Base-by-base conservation (phyloP, 2,329 filamentous ascomycete genomes). In the Colletotrichum shisoi region DNA sequence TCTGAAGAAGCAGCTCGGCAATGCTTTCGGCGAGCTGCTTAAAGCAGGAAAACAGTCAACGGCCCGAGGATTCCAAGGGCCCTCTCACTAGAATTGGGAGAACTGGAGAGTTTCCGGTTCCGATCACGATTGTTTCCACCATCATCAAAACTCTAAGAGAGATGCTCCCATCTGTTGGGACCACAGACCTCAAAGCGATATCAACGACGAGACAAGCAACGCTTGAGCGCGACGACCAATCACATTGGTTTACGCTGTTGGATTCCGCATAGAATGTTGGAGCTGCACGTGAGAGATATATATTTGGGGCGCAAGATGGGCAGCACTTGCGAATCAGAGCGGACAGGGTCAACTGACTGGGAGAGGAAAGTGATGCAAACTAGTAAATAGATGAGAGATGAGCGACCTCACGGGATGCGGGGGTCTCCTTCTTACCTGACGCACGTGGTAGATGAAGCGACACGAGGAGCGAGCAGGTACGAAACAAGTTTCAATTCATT, bases 1-100 rank as follows among this genome's bases (percentile, higher is more conserved):
- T 77, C 79, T 99, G 69, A 96, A 87, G 78, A 87, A 88, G 76
- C 85, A 87, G 75, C 78, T 88, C 54, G 79, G 80, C 46, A 81
- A 80, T 60, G 82, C 87, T 3, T 90, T 89, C 71, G 81, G 81
- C 40, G 87, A 89, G 61, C 79, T 90, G 60, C 78, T 82, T 59
- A 87, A 86, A 75, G 78, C 75, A 56, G 76, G 73, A 62, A 80
- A 80, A 72, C 74, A 75, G 53, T 45, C 60, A 21, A 44, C 60
- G 52, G 73, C 71, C 5, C 74, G 77, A 64, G 74, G 74, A 57
- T 76, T 79, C 61, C 81, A 59, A 21, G 61, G 61, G 13, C 39
- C 61, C 37, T 59, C 64, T 24, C 64, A 79, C 73, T 66, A 69
- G 72, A 71, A 24, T 15, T 15, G 62, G 65, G 44, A 51, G 27